Evolutionary conservation across 495 filamentous ascomycete species (phyloP).

Genomic region (Sporormia fimetaria): DNA sequence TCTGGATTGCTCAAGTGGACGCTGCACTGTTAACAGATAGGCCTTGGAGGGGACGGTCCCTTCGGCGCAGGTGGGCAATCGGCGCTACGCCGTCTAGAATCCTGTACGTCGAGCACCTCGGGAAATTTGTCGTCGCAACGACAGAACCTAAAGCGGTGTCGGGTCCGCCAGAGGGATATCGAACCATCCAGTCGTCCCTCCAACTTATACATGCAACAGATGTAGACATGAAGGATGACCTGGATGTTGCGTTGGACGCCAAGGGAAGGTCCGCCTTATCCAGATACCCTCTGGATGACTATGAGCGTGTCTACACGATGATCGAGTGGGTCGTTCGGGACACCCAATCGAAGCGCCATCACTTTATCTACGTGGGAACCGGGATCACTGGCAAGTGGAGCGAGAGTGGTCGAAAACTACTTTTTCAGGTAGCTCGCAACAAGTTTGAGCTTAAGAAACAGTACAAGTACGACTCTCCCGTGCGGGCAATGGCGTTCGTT

Average conservation of each 20-base stretch:
- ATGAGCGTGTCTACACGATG: conserved; percentile 23
- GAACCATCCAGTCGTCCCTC: conserved; percentile 9
- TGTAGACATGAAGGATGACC: conserved; percentile 4
- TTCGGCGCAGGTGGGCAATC: conserved; percentile 42
- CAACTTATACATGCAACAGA: conserved; percentile 6
- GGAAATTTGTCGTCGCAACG: conserved; percentile 44
- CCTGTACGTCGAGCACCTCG: conserved; percentile 41
- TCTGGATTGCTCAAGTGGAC: too few relatives aligned
- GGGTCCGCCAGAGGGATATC: conserved; percentile 7
- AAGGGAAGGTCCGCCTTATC: conserved; percentile 3
- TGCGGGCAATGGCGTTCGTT: conserved; percentile 11
- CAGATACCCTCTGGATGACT: conserved; percentile 10
- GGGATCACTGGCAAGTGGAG: conserved; percentile 9
- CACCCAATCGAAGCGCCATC: conserved; percentile 10
- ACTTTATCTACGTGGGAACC: conserved; percentile 23
- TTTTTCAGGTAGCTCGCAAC: conserved; percentile 10
- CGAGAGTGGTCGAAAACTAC: conserved; percentile 17
- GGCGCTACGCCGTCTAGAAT: conserved; percentile 42
- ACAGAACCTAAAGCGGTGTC: conserved; percentile 30
- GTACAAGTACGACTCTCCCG: conserved; percentile 6
- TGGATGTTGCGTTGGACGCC: background rate
- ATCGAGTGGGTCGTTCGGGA: conserved; percentile 20
- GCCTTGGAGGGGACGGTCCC: conserved; percentile 25
- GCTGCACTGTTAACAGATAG: background rate
- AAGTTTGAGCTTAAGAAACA: conserved; percentile 7